These are phyloP conservation scores for Amphirosellinia nigrospora DNA, from an alignment of 495 filamentous ascomycete genomes.

Conservation along the genomic window DNA sequence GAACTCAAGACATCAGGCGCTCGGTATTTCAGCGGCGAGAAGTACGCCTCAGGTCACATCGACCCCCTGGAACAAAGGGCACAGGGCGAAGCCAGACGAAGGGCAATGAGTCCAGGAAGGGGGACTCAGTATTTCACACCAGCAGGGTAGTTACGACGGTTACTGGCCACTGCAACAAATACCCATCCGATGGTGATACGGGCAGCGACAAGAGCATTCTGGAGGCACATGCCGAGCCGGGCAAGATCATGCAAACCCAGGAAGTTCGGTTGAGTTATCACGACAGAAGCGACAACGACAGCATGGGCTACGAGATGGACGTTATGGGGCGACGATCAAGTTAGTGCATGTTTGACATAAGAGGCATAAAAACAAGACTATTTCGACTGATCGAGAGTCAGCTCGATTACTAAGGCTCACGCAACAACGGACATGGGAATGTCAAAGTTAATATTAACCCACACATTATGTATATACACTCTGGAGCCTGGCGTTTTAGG, in stretches of 20 bases:
- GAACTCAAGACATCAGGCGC: conserved; percentile 34
- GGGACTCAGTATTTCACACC: conserved; percentile 25
- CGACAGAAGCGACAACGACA: conserved; percentile 36
- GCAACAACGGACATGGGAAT: not conserved
- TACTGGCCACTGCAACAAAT: conserved; percentile 22
- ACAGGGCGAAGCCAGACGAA: conserved; percentile 17
- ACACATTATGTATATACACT: conserved; percentile 9
- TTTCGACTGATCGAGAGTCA: not conserved
- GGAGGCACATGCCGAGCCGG: conserved; percentile 26
- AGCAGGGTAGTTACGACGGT: conserved; percentile 33
- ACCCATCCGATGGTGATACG: conserved; percentile 30
- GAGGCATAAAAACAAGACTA: conserved; percentile 3
- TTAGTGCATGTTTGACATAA: conserved; percentile 11
- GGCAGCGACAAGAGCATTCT: conserved; percentile 38
- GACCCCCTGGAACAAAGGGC: not conserved
- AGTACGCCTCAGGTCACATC: conserved; percentile 28
- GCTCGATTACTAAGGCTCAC: not conserved
- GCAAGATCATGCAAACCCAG: conserved; percentile 35
- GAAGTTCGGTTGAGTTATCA: conserved; percentile 36
- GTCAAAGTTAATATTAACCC: not conserved
- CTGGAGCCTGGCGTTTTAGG: conserved; percentile 11
- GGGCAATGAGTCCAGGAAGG: conserved; percentile 2
- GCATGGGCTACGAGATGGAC: conserved; percentile 37
- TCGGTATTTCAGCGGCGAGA: conserved; percentile 31
- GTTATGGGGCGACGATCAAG: conserved; percentile 26